Evolutionary conservation across 495 filamentous ascomycete species (phyloP).

Genomic region (Neurospora terricola): DNA sequence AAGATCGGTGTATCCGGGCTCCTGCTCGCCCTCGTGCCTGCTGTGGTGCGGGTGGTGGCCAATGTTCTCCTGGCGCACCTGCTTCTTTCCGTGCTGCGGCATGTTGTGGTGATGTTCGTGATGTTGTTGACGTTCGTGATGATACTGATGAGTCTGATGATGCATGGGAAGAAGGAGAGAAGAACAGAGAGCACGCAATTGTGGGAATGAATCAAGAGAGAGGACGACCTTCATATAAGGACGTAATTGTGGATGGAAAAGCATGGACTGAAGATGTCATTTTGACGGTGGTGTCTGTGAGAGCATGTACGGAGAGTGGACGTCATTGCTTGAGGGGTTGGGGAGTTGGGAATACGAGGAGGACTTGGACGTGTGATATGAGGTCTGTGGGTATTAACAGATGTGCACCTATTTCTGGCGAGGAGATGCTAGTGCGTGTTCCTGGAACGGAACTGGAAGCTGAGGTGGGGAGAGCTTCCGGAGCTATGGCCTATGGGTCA

Average conservation of each 20-base stretch:
- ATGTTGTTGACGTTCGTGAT: background rate
- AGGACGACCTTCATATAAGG: background rate
- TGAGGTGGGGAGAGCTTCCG: background rate
- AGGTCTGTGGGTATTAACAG: background rate
- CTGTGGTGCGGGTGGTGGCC: background rate
- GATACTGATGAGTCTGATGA: background rate
- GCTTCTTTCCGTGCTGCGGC: background rate
- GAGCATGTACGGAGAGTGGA: background rate
- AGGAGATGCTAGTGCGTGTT: background rate
- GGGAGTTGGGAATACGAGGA: background rate
- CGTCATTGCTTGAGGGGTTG: background rate
- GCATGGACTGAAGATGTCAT: background rate
- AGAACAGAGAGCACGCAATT: background rate
- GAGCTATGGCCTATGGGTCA: background rate
- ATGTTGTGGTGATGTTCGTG: background rate
- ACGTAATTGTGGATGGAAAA: background rate
- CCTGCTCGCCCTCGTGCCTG: background rate
- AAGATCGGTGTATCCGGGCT: conserved; percentile 18
- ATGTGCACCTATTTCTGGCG: background rate
- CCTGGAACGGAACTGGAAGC: background rate
- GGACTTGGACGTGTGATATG: background rate
- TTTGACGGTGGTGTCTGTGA: background rate
- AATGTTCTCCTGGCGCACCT: background rate
- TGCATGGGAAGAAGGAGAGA: background rate
- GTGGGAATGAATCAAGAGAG: background rate